Percentiles rank a stretch among this genome's conserved stretches.
Conservation (phyloP, 2,329 filamentous ascomycete species). For the Trichophyton mentagrophytes region DNA sequence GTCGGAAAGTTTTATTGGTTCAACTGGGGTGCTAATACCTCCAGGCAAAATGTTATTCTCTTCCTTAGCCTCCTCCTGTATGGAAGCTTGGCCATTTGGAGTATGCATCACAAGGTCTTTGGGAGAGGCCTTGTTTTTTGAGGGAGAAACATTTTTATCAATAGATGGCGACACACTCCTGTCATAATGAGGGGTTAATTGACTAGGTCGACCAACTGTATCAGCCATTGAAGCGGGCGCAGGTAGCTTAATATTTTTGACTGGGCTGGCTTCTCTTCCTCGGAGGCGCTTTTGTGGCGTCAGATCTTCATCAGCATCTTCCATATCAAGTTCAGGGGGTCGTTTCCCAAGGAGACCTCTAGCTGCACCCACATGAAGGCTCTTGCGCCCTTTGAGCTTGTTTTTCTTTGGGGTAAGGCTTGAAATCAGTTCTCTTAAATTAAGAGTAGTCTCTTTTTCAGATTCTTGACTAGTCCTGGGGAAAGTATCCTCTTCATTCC, state of each 20-base stretch:
- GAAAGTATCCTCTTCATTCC: constrained; percentile 38
- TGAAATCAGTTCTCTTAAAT: constrained; percentile 63
- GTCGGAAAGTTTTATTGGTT: constrained; percentile 72
- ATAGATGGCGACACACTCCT: constrained; percentile 21
- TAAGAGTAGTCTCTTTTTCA: constrained; percentile 52
- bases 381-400: constrained; percentile 55
- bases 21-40: constrained; percentile 14
- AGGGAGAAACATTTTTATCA: background rate
- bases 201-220: constrained; percentile 46
- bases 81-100: constrained; percentile 27
- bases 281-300: constrained; percentile 58
- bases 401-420: constrained; percentile 66
- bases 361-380: constrained; percentile 61
- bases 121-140: constrained; percentile 39
- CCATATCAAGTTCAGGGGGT: constrained; percentile 55
- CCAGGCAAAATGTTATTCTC: background rate
- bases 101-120: constrained; percentile 41
- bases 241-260: constrained; percentile 60
- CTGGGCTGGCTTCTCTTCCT: constrained; percentile 59
- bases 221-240: constrained; percentile 57
- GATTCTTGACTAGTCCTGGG: constrained; percentile 42
- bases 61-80: background rate
- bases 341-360: constrained; percentile 62
- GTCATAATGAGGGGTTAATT: constrained; percentile 36
- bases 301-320: constrained; percentile 44